A percentile compares a stretch with the other conserved stretches of the same genome.
phyloP scores from a whole-genome alignment of 2,329 filamentous ascomycete genomes.

The Penicillium sp. region DNA sequence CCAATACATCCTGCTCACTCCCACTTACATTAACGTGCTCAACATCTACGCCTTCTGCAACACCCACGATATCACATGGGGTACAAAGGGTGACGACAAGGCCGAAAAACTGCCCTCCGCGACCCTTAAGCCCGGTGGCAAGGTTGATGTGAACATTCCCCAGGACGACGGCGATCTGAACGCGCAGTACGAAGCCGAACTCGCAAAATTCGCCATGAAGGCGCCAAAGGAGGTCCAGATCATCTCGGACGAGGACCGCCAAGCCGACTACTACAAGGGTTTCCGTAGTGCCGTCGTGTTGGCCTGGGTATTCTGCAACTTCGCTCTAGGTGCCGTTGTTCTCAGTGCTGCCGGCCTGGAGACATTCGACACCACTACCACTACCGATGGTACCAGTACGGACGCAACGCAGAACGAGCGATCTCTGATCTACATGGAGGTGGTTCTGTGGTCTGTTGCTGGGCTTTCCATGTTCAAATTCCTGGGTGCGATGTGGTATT shows the following conservation, averaged over 20 bases:
- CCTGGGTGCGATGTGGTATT: constrained; percentile 84
- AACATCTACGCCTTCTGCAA: constrained; percentile 99
- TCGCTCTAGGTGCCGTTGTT: constrained; percentile 81
- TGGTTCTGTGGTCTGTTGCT: constrained; percentile 87
- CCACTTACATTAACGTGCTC: constrained; percentile 96
- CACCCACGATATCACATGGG: constrained; percentile 96
- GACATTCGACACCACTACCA: constrained; percentile 50
- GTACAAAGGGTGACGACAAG: constrained; percentile 97
- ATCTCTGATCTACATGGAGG: constrained; percentile 78
- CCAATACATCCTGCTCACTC: constrained; percentile 92
- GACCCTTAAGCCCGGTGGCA: constrained; percentile 87
- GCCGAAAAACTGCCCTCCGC: constrained; percentile 85
- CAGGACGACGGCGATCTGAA: constrained; percentile 95
- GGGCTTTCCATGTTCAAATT: constrained; percentile 83
- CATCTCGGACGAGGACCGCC: constrained; percentile 65
- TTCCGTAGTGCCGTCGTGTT: constrained; percentile 90
- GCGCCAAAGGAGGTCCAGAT: constrained; percentile 63
- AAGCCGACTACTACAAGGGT: constrained; percentile 98
- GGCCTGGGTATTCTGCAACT: constrained; percentile 95
- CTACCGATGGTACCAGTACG: constrained; percentile 30
- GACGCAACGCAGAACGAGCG: constrained; percentile 53
- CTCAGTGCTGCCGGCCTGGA: constrained; percentile 82
- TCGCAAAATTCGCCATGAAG: constrained; percentile 72
- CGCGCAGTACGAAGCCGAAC: constrained; percentile 86
- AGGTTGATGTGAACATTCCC: constrained; percentile 82